Percentiles rank a stretch among this genome's conserved stretches.
phyloP scores from a whole-genome alignment of 2,329 filamentous ascomycete species.

The Nemania sp. region DNA sequence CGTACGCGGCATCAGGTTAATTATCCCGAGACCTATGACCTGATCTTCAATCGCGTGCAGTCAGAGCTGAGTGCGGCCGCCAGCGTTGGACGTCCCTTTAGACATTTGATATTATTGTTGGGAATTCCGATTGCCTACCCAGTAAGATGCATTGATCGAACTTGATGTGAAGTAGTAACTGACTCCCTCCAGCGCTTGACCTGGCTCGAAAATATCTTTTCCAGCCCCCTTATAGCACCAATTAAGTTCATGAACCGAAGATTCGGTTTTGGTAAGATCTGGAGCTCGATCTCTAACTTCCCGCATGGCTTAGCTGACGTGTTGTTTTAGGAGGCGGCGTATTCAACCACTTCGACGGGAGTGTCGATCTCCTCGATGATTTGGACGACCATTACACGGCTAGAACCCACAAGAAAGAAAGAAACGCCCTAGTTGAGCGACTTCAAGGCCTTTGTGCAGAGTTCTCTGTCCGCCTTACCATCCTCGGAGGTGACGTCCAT shows the following conservation, averaged over 20 bases:
- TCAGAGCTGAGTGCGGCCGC: conserved; percentile 77
- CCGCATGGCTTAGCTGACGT: conserved; percentile 11
- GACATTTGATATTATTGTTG: conserved; percentile 86
- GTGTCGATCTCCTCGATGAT: conserved; percentile 91
- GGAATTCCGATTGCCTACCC: conserved; percentile 91
- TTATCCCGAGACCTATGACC: conserved; percentile 89
- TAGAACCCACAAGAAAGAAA: conserved; percentile 89
- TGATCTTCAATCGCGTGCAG: conserved; percentile 81
- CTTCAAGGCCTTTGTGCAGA: conserved; percentile 86
- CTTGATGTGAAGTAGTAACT: conserved; percentile 24
- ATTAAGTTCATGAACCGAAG: conserved; percentile 91
- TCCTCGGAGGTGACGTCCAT: conserved; percentile 94
- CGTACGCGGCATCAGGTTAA: conserved; percentile 94
- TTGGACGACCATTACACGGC: conserved; percentile 97
- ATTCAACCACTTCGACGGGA: conserved; percentile 95
- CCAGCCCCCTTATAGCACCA: conserved; percentile 86
- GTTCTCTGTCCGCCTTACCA: conserved; percentile 90
- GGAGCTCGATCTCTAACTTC: too few species aligned
- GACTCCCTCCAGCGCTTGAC: conserved; percentile 74
- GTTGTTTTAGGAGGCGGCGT: conserved; percentile 72
- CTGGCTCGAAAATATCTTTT: conserved; percentile 95
- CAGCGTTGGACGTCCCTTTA: conserved; percentile 78
- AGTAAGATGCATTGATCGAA: conserved; percentile 59
- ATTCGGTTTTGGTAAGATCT: conserved; percentile 75
- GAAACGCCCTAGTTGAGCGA: conserved; percentile 79